phyloP scores from a whole-genome alignment of 441 rosid genomes.

The Bocquillonia castaneifolia region DNA sequence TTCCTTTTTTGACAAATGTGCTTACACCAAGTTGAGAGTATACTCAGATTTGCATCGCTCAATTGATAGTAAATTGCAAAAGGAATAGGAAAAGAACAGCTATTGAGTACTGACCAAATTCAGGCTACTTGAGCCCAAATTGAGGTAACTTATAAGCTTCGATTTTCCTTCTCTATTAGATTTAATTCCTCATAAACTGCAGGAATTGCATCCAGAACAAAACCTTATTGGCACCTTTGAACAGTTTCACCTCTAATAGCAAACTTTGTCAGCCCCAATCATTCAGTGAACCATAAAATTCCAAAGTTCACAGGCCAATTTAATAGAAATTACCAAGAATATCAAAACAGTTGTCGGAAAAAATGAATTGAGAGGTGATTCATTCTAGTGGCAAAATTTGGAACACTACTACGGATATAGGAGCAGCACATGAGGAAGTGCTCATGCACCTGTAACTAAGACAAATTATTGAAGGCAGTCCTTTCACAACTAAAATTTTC shows the following conservation, averaged over 20 bases:
- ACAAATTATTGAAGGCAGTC: background rate
- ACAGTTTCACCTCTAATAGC: background rate
- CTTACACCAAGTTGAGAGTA: background rate
- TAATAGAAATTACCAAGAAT: background rate
- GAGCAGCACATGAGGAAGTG: background rate
- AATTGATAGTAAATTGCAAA: background rate
- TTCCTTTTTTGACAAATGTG: background rate
- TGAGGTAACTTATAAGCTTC: background rate
- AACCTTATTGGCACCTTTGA: background rate
- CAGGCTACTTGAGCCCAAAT: background rate
- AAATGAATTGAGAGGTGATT: background rate
- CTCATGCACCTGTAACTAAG: background rate
- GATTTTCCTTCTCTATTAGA: background rate
- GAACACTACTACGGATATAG: background rate
- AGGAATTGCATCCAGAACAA: constrained; percentile 6
- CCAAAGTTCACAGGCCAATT: background rate
- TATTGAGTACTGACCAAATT: background rate
- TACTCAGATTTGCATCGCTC: background rate
- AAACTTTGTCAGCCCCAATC: background rate
- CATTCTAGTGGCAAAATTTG: background rate
- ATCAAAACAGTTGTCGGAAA: background rate
- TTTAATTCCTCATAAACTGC: background rate
- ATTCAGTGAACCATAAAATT: background rate
- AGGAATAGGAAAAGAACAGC: background rate
- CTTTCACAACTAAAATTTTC: background rate